Evolutionary conservation across 805 yeast species (phyloP), one percentile per base, ranked within the genome.

Genomic region (Scheffersomyces ergatensis): DNA sequence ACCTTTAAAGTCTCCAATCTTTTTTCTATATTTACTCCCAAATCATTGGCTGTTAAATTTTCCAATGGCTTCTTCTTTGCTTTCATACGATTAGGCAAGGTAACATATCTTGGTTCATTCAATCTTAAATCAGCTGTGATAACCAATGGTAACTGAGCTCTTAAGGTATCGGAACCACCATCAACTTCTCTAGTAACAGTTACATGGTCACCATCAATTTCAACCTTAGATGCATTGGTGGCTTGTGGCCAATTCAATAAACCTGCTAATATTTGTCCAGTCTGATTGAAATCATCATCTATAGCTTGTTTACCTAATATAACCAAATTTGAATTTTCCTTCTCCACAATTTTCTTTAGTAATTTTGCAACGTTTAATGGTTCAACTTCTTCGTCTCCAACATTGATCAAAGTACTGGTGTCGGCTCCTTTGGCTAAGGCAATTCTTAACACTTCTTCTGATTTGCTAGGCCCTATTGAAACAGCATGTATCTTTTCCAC

Each of bases 351-450:
- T 57, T 84, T 76, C 49, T 82, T 72, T 53, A 93, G 76, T 47
- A 93, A 70, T 66, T 93, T 92, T 37, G 98, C 96, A 26, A 92
- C 89, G 3, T 82, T 78, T 51, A 93, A 74, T 4, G 98, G 98
- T 64, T 93, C 97, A 17, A 90, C 71, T 42, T 76, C 82, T 37
- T 69, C 68, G 26, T 83, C 85, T 12, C 88, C 88, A 25, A 81
- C 81, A 54, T 88, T 93, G 33, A 93, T 74, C 45, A 90, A 74
- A 1, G 96, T 85, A 1, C 96, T 81, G 12, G 83, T 67, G 62
- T 92, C 97, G 11, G 83, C 95, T 44, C 99, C 99, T 63, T 90
- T 92, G 25, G 98, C 99, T 49, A 93, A 75, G 3, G 97, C 93
- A 39, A 85, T 82, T 58, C 96, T 78, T 59, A 93, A 73, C 14